Conservation (phyloP, 441 rosid genomes). For the Brassica balearica region DNA sequence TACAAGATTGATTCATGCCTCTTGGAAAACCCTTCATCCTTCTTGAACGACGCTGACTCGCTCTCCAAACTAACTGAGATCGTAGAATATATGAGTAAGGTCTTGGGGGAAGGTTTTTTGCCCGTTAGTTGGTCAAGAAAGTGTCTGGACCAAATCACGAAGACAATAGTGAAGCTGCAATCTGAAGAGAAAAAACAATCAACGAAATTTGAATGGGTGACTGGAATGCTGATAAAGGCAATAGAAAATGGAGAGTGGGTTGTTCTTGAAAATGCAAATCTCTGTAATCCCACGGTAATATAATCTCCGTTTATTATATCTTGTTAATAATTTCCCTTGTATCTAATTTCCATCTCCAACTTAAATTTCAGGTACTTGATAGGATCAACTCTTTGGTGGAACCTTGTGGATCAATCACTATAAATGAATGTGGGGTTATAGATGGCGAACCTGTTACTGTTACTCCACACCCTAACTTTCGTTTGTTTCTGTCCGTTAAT, state of each 20-base stretch:
- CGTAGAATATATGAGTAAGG: conserved; percentile 57
- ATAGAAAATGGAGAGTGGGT: conserved; percentile 99
- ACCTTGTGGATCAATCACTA: conserved; percentile 86
- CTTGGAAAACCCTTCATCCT: conserved; percentile 51
- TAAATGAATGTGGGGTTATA: conserved; percentile 89
- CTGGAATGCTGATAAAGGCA: conserved; percentile 88
- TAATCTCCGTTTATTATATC: conserved; percentile 17
- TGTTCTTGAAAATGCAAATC: conserved; percentile 93
- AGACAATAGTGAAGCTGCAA: conserved; percentile 69
- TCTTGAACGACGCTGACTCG: conserved; percentile 47
- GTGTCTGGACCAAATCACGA: conserved; percentile 60
- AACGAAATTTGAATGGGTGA: conserved; percentile 95
- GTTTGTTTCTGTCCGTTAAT: conserved; percentile 89
- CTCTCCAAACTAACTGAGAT: conserved; percentile 64
- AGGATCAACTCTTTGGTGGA: conserved; percentile 99
- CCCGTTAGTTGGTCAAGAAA: conserved; percentile 62
- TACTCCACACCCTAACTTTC: conserved; percentile 85
- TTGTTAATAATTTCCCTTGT: conserved; percentile 22
- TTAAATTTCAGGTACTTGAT: conserved; percentile 84
- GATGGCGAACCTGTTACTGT: conserved; percentile 92
- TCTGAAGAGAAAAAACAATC: conserved; percentile 56
- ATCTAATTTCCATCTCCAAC: conserved; percentile 28
- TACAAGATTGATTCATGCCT: conserved; percentile 53
- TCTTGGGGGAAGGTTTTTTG: conserved; percentile 49
- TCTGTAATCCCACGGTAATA: conserved; percentile 96